These are phyloP conservation scores for Amoebophrya sp. DNA, from an alignment of 169 alveolate genomes.

Conservation along the genomic window DNA sequence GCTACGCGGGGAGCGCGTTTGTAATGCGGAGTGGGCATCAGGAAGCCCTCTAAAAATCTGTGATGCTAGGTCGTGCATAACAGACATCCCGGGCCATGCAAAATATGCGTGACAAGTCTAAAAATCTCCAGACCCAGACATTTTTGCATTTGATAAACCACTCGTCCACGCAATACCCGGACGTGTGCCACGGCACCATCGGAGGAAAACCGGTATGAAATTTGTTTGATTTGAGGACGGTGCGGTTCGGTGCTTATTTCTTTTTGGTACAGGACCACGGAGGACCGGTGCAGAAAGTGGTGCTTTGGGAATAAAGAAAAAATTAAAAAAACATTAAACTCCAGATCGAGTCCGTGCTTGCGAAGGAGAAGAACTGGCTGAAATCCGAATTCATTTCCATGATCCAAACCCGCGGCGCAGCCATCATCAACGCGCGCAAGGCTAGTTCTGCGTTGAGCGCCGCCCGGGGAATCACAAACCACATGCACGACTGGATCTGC, in stretches of 20 bases:
- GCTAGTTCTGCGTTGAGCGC: not conserved
- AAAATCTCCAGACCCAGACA: no score
- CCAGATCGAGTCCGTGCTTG: constrained; percentile 12
- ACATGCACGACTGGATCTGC: constrained; percentile 27
- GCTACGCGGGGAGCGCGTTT: no score
- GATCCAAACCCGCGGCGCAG: constrained; percentile 11
- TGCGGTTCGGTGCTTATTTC: not conserved
- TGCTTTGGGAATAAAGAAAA: no score
- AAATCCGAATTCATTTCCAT: not conserved
- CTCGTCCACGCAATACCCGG: constrained; percentile 61
- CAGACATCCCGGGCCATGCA: no score
- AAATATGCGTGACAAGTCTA: no score
- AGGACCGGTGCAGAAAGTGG: no score
- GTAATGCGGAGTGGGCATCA: no score
- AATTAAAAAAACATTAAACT: no score
- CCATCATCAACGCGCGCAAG: constrained; percentile 5
- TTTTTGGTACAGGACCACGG: not conserved
- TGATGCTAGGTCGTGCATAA: no score
- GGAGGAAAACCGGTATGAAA: constrained; percentile 43
- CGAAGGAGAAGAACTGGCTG: constrained; percentile 8
- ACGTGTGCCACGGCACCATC: constrained; percentile 54
- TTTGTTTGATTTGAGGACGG: not conserved
- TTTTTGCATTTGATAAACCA: no score
- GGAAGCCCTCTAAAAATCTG: no score
- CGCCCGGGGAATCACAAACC: not conserved